Conservation (phyloP, 2,329 filamentous ascomycete genomes). For the Chlorencoelia australis region DNA sequence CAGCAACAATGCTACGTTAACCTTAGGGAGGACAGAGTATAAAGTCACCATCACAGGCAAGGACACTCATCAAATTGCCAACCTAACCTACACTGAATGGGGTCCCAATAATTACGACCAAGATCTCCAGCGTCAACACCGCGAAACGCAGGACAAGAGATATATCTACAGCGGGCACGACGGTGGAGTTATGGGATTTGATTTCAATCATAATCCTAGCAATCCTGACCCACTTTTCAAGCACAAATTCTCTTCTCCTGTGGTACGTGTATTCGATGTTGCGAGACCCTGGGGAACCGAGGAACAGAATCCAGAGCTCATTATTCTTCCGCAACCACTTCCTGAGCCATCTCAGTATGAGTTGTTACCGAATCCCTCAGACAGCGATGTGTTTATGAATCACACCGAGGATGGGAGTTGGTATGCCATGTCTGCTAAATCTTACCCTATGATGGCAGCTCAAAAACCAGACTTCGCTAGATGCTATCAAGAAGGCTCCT, state of each 20-base stretch:
- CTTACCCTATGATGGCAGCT: constrained; percentile 77
- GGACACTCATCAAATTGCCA: constrained; percentile 69
- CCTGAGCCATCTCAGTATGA: constrained; percentile 46
- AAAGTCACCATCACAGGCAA: constrained; percentile 75
- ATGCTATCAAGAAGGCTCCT: constrained; percentile 46
- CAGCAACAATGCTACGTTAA: constrained; percentile 68
- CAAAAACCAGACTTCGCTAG: constrained; percentile 41
- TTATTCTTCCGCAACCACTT: constrained; percentile 77
- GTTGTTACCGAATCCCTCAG: constrained; percentile 32
- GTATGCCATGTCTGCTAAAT: constrained; percentile 83
- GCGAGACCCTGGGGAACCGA: constrained; percentile 62
- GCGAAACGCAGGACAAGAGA: constrained; percentile 68
- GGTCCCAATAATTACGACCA: constrained; percentile 81
- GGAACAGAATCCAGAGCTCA: constrained; percentile 60
- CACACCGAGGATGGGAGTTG: constrained; percentile 78
- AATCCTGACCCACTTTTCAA: constrained; percentile 43
- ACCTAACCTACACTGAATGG: constrained; percentile 91
- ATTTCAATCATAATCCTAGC: constrained; percentile 39
- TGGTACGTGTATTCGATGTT: constrained; percentile 83
- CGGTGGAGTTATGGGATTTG: constrained; percentile 72
- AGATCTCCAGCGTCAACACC: constrained; percentile 79
- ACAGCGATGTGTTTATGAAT: constrained; percentile 71
- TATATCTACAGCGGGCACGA: constrained; percentile 86
- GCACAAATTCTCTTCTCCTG: constrained; percentile 63
- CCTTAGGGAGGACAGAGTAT: constrained; percentile 81